Evolutionary conservation across 2,329 filamentous ascomycete genomes (phyloP), one percentile per base, ranked within the genome.

Genomic region (Dactylellina haptotyla): DNA sequence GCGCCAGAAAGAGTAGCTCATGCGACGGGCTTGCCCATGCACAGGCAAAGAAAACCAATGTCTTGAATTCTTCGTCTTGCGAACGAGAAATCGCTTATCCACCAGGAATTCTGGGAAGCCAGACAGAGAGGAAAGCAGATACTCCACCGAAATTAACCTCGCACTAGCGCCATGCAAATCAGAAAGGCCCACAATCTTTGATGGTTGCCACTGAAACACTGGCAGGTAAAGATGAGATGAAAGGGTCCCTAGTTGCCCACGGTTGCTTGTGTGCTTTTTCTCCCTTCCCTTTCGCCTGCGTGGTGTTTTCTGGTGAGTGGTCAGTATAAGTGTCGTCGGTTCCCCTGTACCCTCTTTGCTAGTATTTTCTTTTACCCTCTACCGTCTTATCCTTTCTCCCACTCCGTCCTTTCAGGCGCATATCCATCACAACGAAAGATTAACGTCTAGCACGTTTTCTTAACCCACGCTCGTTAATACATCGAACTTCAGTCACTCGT

Each of bases 151-250:
- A 70, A 70, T 70, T 70, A 70, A 63, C 57, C 65, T 70, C 57
- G 46, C 48, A 57, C 56, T 70, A 62, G 64, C 56, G 56, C 56
- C 56, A 57, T 56, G 65, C 65, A 62, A 62, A 62, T 41, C 37
- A 70, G 56, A 70, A 51, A 53, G 65, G 50, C 65, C 65, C 57
- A 56, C 63, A 51, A 37, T 28, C 28, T 3, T 57, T 26, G 26
- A 43, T 57, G 53, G 53, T 50, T 67, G 34, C 43, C 53, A 59
- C 67, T 72, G 67, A 72, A 72, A 72, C 67, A 72, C 34, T 72
- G 59, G 59, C 67, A 65, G 63, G 63, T 65, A 58, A 72, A 72
- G 58, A 72, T 72, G 67, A 72, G 67, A 72, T 72, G 67, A 72
- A 72, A 72, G 61, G 67, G 67, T 63, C 54, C 51, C 67, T 53